Evolutionary conservation across 768 basidiomycete species (phyloP), one percentile per base, ranked within the genome.

Genomic region (Hericium erinaceus): DNA sequence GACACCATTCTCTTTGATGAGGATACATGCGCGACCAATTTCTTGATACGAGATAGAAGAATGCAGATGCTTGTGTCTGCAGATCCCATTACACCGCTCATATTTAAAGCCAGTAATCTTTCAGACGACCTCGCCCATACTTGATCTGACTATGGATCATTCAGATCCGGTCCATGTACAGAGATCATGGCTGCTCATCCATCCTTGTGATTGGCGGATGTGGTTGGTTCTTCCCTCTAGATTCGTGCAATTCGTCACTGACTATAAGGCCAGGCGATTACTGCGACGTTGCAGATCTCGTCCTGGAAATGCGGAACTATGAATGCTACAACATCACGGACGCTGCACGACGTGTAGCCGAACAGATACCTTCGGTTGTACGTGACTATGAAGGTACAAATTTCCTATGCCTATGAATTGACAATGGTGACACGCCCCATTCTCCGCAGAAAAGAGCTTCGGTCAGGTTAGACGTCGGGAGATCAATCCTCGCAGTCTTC

Each of bases 1-100:
- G 61, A 62, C n/a, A 55, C 48, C 20, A 39, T 61, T 4, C 54
- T 61, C 10, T 61, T 64, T 39, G 63, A 64, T 44, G 61, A 62
- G 24, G 61, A 64, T 41, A 62, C 63, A 15, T 64, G 63, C 33
- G 58, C 63, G 20, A 64, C 63, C 18, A 62, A 60, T 52, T 61
- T 59, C 55, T 55, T 64, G 48, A 64, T 64, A 20, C 60, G 63
- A 3, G 63, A 64, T 20, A 44, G 58, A 24, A 20, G 63, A 26
- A 64, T 64, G 63, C 60, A 61, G 57, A 55, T 39, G 22, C 58
- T 64, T 41, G 46, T 64, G 37, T 46, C 58, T 10, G 53, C 58
- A n/a, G 63, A 59, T 48, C 58, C 63, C 1, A 61, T 61, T 38
- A 60, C 56, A 3, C 63, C 63, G 3, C 58, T 63, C 7, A 51